These are phyloP conservation scores for Pleurotus citrinopileatus DNA, from an alignment of 768 basidiomycete species.

Conservation along the genomic window DNA sequence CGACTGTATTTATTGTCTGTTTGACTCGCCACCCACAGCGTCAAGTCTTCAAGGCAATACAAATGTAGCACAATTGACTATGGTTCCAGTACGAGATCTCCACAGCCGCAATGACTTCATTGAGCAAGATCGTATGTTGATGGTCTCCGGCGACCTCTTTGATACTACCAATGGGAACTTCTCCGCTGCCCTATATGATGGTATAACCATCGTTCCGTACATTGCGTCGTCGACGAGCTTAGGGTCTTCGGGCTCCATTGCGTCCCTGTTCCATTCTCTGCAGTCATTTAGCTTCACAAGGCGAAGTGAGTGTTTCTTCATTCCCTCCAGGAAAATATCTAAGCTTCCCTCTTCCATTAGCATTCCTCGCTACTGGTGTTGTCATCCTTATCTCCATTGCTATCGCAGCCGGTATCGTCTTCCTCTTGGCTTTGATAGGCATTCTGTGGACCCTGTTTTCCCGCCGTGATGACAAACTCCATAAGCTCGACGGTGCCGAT, in stretches of 20 bases:
- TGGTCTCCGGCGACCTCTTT: conserved; percentile 78
- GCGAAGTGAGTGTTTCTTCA: conserved; percentile 56
- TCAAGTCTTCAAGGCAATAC: conserved; percentile 54
- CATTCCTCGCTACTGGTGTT: conserved; percentile 86
- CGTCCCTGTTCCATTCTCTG: conserved; percentile 82
- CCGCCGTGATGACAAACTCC: conserved; percentile 69
- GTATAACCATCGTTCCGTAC: conserved; percentile 78
- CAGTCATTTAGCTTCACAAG: conserved; percentile 72
- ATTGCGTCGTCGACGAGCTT: conserved; percentile 62
- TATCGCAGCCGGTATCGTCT: conserved; percentile 91
- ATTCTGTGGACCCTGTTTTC: conserved; percentile 90
- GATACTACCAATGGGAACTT: conserved; percentile 73
- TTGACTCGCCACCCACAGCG: conserved; percentile 43
- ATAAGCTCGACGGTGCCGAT: conserved; percentile 60
- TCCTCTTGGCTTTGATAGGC: conserved; percentile 80
- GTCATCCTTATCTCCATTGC: conserved; percentile 98
- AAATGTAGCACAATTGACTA: conserved; percentile 76
- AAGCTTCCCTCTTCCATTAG: too few species aligned
- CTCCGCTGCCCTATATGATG: conserved; percentile 87
- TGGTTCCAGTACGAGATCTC: conserved; percentile 86
- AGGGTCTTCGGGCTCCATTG: conserved; percentile 68
- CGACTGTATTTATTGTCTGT: background rate
- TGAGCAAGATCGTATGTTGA: conserved; percentile 82
- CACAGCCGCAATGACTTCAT: conserved; percentile 70
- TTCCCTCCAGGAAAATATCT: too few species aligned